These are phyloP conservation scores for Beauveria bassiana DNA, from an alignment of 2,329 filamentous ascomycete species.

Conservation along the genomic window DNA sequence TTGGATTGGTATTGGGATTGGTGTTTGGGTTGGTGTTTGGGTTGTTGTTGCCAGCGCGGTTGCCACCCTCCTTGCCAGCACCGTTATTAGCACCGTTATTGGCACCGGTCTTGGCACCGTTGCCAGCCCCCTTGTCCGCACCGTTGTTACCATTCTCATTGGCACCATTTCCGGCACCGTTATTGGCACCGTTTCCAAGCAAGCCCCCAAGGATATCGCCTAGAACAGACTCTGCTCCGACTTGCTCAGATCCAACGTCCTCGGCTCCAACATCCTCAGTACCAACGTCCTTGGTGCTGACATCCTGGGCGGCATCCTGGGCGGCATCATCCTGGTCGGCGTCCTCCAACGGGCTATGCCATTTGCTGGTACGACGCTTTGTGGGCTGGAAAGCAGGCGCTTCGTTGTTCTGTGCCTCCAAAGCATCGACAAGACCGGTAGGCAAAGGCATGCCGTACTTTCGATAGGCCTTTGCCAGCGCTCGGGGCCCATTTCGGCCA, in stretches of 20 bases:
- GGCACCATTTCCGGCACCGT: no score
- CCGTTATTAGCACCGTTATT: background rate
- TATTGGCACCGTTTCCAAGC: background rate
- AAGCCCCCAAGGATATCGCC: background rate
- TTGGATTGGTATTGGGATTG: no score
- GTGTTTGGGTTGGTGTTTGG: no score
- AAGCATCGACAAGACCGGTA: conserved; percentile 31
- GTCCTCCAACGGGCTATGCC: background rate
- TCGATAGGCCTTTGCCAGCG: conserved; percentile 57
- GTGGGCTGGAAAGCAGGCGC: background rate
- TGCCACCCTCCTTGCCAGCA: background rate
- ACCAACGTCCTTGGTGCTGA: background rate
- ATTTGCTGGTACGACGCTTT: conserved; percentile 10
- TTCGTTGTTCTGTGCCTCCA: conserved; percentile 19
- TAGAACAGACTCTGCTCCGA: background rate
- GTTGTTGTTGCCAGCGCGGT: background rate
- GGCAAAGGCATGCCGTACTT: conserved; percentile 56
- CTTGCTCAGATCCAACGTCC: background rate
- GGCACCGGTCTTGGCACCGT: background rate
- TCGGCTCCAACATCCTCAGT: background rate
- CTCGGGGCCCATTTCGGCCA: conserved; percentile 47
- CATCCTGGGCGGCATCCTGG: no score
- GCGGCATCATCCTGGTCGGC: no score
- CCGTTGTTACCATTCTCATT: background rate
- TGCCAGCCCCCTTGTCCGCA: background rate